Evolutionary conservation across 2,329 filamentous ascomycete genomes (phyloP), one percentile per base, ranked within the genome.

Genomic region (Hyphodiscus sp.): DNA sequence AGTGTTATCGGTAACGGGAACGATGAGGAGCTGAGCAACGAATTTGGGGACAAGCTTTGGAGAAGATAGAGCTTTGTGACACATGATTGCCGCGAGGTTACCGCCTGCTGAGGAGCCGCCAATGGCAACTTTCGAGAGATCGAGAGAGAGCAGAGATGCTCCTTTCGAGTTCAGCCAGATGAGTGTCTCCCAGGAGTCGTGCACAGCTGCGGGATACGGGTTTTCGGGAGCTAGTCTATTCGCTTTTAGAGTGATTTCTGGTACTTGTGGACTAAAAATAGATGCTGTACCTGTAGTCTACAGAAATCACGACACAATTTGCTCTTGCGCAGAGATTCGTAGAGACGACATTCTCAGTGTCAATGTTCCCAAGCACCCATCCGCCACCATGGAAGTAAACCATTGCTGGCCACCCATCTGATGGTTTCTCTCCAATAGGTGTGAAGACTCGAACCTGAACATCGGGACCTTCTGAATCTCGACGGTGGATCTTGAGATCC

Each of bases 301-400:
- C 75, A 0, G 74, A 73, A n/a, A 82, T 70, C 1, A 82, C 77
- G 0, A 82, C 76, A 52, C 73, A 77, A 8, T 71, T 72, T 0
- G 71, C 73, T 11, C 76, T 68, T 20, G 70, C 69, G 57, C 77
- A 80, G 11, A 83, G 63, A 58, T 81, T 74, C n/a, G 77, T 74
- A 49, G 76, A 77, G 2, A 82, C 75, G 3, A 73, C 71, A 58
- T 82, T 82, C 67, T 83, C 80, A 0, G 77, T 53, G 68, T 89
- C 59, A 83, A 91, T 65, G 79, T 78, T 43, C 65, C 89, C 79
- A 29, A 82, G 60, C 2, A 82, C 78, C 78, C 78, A 83, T 2
- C 79, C 80, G 1, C 79, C 79, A 4, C 79, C 80, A 58, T 83
- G 80, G 60, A 74, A 79, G 63, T 80, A 83, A 2, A 82, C 59